These are phyloP conservation scores for Punctularia strigosozonata DNA, from an alignment of 768 basidiomycete species.

Conservation along the genomic window DNA sequence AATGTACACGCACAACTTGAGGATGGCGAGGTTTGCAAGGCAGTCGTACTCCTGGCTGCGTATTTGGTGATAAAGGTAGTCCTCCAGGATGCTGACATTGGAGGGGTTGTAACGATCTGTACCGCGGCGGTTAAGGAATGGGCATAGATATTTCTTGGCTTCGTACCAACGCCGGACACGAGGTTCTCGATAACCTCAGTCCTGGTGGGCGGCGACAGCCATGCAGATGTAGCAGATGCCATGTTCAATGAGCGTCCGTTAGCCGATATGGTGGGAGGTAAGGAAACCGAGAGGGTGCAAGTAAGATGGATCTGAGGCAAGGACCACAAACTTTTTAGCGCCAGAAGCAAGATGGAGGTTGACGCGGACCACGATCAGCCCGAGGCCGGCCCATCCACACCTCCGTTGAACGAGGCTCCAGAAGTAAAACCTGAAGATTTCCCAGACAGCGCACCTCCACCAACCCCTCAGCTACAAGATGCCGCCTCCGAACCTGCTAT, in stretches of 20 bases:
- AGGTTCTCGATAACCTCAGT: conserved; percentile 85
- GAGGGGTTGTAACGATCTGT: conserved; percentile 95
- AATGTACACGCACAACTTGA: conserved; percentile 61
- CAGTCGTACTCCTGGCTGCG: conserved; percentile 87
- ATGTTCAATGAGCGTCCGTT: conserved; percentile 18
- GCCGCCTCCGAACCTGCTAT: no score
- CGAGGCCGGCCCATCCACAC: no score
- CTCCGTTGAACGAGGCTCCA: no score
- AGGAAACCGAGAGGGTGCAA: no score
- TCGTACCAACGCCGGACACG: conserved; percentile 80
- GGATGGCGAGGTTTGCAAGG: conserved; percentile 87
- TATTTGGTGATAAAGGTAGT: conserved; percentile 93
- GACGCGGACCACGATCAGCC: no score
- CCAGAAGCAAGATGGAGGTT: no score
- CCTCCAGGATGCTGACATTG: conserved; percentile 88
- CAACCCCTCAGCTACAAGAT: no score
- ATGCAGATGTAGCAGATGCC: conserved; percentile 40
- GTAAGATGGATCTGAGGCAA: no score
- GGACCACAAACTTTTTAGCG: no score
- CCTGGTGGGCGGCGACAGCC: conserved; percentile 67
- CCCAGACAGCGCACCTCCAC: no score
- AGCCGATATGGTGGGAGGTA: no score
- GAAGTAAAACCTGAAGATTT: no score
- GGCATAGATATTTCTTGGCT: neutral
- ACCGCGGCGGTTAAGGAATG: neutral